A percentile compares a stretch with the other conserved stretches of the same genome.
Conservation (phyloP, 2,329 filamentous ascomycete genomes). For the Trichoderma semiorbis region DNA sequence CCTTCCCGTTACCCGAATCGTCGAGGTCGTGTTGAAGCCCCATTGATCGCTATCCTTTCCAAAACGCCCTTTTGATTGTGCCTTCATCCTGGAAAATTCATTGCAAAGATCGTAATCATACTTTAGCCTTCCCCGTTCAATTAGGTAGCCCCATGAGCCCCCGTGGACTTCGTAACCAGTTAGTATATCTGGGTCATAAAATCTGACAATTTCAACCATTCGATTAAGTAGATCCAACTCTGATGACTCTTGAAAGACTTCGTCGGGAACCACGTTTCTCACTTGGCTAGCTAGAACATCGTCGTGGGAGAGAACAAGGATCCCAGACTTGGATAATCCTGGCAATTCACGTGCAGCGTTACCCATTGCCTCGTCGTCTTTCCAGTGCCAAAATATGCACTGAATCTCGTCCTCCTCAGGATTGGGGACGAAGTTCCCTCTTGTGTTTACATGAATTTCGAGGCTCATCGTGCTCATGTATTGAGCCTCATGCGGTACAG, state of each 20-base stretch:
- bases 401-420: slow-evolving; percentile 86
- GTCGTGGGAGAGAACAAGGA: slow-evolving; percentile 67
- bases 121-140: slow-evolving; percentile 79
- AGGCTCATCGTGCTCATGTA: slow-evolving; percentile 98
- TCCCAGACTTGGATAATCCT: slow-evolving; percentile 57
- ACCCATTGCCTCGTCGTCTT: slow-evolving; percentile 61
- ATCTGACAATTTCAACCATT: slow-evolving; percentile 82
- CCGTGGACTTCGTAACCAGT: slow-evolving; percentile 95
- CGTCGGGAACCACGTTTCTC: slow-evolving; percentile 55
- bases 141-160: slow-evolving; percentile 90
- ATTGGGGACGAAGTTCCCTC: slow-evolving; percentile 77
- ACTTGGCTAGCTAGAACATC: slow-evolving; percentile 58
- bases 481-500: slow-evolving; percentile 76
- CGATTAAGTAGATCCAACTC: slow-evolving; percentile 82
- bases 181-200: slow-evolving; percentile 84
- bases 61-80: slow-evolving; percentile 75
- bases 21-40: slow-evolving; percentile 92
- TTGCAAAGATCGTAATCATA: slow-evolving; percentile 90
- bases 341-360: slow-evolving; percentile 38
- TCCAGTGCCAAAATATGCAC: slow-evolving; percentile 86
- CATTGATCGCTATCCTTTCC: slow-evolving; percentile 84
- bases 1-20: slow-evolving; percentile 85
- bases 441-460: slow-evolving; percentile 86
- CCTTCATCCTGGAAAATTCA: slow-evolving; percentile 85
- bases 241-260: slow-evolving; percentile 69